Evolutionary conservation across 2,329 filamentous ascomycete genomes (phyloP), one percentile per base, ranked within the genome.

Genomic region (Ilyonectria robusta): DNA sequence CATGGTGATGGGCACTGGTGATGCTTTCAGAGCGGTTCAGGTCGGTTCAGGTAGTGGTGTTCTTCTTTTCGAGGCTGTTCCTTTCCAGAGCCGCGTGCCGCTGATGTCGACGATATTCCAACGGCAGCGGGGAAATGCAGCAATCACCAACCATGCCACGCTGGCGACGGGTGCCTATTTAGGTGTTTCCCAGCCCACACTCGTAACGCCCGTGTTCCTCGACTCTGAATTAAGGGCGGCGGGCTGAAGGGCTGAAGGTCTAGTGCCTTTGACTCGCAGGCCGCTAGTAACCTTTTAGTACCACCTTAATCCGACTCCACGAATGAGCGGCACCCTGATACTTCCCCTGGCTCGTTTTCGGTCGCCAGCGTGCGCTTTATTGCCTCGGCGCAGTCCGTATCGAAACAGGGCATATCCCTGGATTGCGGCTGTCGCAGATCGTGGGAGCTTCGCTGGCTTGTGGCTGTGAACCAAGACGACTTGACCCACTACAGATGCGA

Each of bases 261-360:
- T 50, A 50, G 47, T n/a, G 23, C 47, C 15, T 17, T 31, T 50
- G 47, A 29, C 47, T 50, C 47, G 47, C 23, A 50, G 47, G 47
- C 47, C 47, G 47, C 47, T 50, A 50, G 26, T 50, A 29, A n/a
- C 47, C 5, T 50, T 26, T 50, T 29, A 29, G 23, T 50, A 50
- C 13, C 47, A 50, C 47, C 23, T 15, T 50, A 17, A 17, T 15
- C 26, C 15, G 9, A 50, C 17, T 44, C 47, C 23, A n/a, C 47
- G 47, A 50, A 50, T 31, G 31, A 29, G 47, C 47, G 19, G 8
- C 26, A 19, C 9, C 46, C 11, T 29, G 11, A 7, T 29, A 6
- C 13, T 15, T 23, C 26, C 21, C 51, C 13, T 54, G 47, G 17
- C 23, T 29, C 47, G 15, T 33, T n/a, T 48, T 19, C 19, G 23